Evolutionary conservation across 768 basidiomycete species (phyloP).

Genomic region (Pisolithus orientalis): DNA sequence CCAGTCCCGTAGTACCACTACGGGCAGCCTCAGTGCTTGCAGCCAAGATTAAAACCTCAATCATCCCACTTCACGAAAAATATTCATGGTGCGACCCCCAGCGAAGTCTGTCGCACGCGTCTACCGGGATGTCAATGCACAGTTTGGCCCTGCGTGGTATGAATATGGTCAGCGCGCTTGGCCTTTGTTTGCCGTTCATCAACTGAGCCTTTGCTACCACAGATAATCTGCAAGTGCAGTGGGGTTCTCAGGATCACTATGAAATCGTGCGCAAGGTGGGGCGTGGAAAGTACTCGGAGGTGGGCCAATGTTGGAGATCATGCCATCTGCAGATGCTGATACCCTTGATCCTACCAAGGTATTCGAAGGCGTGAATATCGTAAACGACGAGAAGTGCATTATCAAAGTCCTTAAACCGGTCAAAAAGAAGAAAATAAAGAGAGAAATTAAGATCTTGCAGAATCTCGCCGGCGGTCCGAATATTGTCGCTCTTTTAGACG

Average conservation of each 20-base stretch:
- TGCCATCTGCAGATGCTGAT: slow-evolving; percentile 7
- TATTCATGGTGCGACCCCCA: slow-evolving; percentile 62
- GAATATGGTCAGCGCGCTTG: slow-evolving; percentile 71
- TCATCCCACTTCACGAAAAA: slow-evolving; percentile 4
- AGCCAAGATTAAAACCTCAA: background rate
- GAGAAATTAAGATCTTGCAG: slow-evolving; percentile 97
- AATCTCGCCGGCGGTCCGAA: slow-evolving; percentile 96
- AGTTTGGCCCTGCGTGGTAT: slow-evolving; percentile 86
- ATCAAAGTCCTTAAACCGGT: slow-evolving; percentile 99
- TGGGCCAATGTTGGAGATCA: slow-evolving; percentile 25
- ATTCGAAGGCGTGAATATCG: slow-evolving; percentile 89
- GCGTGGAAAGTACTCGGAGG: slow-evolving; percentile 93
- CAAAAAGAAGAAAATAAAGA: slow-evolving; percentile 99
- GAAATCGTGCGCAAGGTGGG: slow-evolving; percentile 97
- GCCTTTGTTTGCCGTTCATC: slow-evolving; percentile 5
- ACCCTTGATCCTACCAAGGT: slow-evolving; percentile 41
- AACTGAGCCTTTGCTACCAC: slow-evolving; percentile 11
- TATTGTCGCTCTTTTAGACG: slow-evolving; percentile 87
- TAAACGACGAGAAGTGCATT: slow-evolving; percentile 90
- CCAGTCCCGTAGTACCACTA: too few relatives aligned
- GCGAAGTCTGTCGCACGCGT: slow-evolving; percentile 80
- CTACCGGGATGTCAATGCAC: slow-evolving; percentile 83
- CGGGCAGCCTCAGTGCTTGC: too few relatives aligned
- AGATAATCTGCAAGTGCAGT: slow-evolving; percentile 97
- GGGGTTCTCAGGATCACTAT: slow-evolving; percentile 96